Conservation (phyloP, 768 basidiomycete genomes). For the Tricholoma terreum region DNA sequence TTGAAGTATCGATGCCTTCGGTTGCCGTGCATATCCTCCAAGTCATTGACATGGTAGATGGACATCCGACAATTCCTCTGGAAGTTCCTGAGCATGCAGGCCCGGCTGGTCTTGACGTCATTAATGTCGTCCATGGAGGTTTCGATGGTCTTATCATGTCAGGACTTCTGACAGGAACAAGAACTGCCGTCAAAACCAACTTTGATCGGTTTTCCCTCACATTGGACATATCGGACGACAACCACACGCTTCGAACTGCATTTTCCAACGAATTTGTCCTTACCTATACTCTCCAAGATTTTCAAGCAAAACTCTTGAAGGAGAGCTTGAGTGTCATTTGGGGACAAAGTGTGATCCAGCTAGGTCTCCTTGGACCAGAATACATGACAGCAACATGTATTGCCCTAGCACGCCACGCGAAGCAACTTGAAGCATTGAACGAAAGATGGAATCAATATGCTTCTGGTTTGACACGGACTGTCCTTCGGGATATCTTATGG, state of each 20-base stretch:
- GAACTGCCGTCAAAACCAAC: constrained; percentile 18
- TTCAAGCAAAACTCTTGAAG: constrained; percentile 4
- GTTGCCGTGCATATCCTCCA: constrained; percentile 45
- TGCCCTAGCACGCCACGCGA: constrained; percentile 24
- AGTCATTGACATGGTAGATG: constrained; percentile 37
- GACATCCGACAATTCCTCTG: constrained; percentile 26
- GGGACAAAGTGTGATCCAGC: constrained; percentile 20
- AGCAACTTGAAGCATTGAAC: constrained; percentile 21
- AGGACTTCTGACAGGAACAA: constrained; percentile 16
- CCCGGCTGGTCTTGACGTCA: constrained; percentile 30
- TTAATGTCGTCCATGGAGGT: constrained; percentile 23
- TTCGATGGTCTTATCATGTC: constrained; percentile 20
- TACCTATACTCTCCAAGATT: constrained; percentile 15
- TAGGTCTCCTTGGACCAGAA: constrained; percentile 44
- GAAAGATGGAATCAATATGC: constrained; percentile 28
- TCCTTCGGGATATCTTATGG: constrained; percentile 48
- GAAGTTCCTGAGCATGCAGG: constrained; percentile 13
- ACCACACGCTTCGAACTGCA: constrained; percentile 23
- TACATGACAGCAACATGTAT: constrained; percentile 33
- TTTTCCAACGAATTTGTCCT: constrained; percentile 26
- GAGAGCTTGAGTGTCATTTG: constrained; percentile 14
- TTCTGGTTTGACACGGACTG: constrained; percentile 30
- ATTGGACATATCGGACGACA: constrained; percentile 32
- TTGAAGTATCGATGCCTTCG: constrained; percentile 43
- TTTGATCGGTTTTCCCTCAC: constrained; percentile 18